phyloP scores from a whole-genome alignment of 2,329 filamentous ascomycete genomes.

The Cordyceps farinosa region DNA sequence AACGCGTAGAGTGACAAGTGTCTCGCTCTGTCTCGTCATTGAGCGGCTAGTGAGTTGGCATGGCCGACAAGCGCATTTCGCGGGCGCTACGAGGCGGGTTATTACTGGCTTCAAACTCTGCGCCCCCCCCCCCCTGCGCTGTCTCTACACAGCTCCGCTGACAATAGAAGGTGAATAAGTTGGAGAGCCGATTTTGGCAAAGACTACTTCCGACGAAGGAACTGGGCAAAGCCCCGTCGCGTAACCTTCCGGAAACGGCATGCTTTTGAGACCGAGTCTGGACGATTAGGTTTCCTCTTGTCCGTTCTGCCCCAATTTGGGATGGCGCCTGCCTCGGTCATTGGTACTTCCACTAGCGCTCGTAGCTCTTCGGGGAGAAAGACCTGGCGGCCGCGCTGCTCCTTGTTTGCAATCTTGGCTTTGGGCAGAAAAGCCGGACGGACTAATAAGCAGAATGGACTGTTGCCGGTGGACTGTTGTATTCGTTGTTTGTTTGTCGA shows the following conservation, averaged over 20 bases:
- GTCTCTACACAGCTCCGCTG: background rate
- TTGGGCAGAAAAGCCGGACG: background rate
- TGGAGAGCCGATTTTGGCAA: background rate
- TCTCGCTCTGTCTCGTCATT: constrained; percentile 1
- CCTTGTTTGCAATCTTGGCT: background rate
- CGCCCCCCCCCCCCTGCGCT: background rate
- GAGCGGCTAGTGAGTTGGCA: constrained; percentile 14
- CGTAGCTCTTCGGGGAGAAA: background rate
- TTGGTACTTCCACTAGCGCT: background rate
- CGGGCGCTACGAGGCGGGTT: constrained; percentile 7
- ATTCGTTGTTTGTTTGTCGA: background rate
- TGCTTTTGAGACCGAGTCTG: background rate
- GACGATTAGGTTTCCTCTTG: background rate
- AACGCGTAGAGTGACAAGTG: background rate
- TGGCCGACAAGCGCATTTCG: constrained; percentile 10
- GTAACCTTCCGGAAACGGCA: background rate
- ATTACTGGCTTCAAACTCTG: constrained; percentile 3
- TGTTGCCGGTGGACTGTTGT: background rate
- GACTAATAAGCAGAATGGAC: background rate
- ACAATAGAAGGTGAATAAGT: background rate
- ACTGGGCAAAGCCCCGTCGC: background rate
- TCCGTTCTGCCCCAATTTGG: background rate
- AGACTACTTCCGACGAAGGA: background rate
- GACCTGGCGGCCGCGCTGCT: background rate
- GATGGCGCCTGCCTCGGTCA: background rate